Percentiles rank a stretch among this genome's conserved stretches.
Evolutionary conservation across 164 flowering plant species (phyloP).

Genomic region (Aristolochia californica): DNA sequence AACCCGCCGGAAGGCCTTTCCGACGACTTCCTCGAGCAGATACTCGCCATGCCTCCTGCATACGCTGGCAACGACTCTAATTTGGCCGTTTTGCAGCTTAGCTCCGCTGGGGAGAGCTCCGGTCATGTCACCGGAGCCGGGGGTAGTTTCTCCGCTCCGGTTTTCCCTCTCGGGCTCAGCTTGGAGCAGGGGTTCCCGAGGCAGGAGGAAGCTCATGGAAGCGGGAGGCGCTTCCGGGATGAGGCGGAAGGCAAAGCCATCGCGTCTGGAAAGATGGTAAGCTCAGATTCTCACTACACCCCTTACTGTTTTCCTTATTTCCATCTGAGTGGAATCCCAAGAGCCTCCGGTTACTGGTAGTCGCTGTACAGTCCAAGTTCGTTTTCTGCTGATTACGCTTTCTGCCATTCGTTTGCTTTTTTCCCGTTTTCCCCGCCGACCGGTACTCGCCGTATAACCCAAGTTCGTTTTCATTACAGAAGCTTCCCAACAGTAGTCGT

Average conservation of each 20-base stretch:
- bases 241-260: slow-evolving; percentile 39
- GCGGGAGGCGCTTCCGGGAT: slow-evolving; percentile 53
- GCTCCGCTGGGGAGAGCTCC: slow-evolving; percentile 42
- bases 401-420: too few relatives aligned
- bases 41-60: slow-evolving; percentile 47
- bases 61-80: slow-evolving; percentile 29
- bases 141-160: slow-evolving; percentile 17
- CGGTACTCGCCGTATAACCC: too few relatives aligned
- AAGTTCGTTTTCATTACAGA: too few relatives aligned
- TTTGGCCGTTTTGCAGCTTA: slow-evolving; percentile 63
- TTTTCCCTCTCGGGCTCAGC: slow-evolving; percentile 69
- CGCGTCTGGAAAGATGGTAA: slow-evolving; percentile 41
- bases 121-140: slow-evolving; percentile 6
- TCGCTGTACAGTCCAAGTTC: too few relatives aligned
- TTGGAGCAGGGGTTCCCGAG: slow-evolving; percentile 70
- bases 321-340: too few relatives aligned
- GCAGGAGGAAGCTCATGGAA: slow-evolving; percentile 54
- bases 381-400: too few relatives aligned
- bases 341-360: too few relatives aligned
- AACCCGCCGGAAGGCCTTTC: slow-evolving; percentile 45
- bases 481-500: too few relatives aligned
- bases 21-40: slow-evolving; percentile 82
- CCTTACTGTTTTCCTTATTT: background rate
- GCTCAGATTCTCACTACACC: background rate
- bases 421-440: too few relatives aligned